Evolutionary conservation across 202 grass and related monocot genomes (phyloP).

Genomic region (Eragrostis tef): DNA sequence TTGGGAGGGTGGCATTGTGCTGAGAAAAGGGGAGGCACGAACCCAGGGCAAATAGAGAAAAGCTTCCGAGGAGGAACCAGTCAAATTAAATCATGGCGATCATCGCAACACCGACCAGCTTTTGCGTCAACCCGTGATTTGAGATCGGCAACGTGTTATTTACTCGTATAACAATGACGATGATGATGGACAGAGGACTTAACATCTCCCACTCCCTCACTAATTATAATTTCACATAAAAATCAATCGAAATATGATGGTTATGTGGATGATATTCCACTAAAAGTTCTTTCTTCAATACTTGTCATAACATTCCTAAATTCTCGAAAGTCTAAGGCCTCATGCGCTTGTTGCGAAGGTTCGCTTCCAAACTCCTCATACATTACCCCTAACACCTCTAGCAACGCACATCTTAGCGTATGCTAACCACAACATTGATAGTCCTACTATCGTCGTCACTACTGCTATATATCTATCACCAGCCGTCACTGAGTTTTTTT

Average conservation of each 20-base stretch:
- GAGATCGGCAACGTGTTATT: background rate
- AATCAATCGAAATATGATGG: no score
- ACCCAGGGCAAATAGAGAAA: background rate
- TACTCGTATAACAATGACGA: background rate
- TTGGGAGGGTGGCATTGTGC: background rate
- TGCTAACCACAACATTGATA: no score
- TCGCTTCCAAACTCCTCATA: background rate
- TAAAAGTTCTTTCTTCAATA: no score
- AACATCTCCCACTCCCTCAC: no score
- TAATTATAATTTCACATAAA: no score
- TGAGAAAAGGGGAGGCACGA: slow-evolving; percentile 11
- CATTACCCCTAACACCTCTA: background rate
- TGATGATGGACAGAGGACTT: background rate
- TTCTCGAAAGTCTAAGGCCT: no score
- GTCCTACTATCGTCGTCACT: no score
- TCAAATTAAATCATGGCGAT: background rate
- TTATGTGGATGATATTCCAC: no score
- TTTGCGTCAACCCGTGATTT: background rate
- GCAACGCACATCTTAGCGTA: no score
- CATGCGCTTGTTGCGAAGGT: background rate
- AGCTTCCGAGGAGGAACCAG: background rate
- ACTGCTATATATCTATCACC: no score
- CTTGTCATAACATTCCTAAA: no score
- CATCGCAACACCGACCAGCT: background rate
- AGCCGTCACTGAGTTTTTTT: no score